These are phyloP conservation scores for Ocimum tenuiflorum DNA, from an alignment of 257 asterid species.

Conservation along the genomic window DNA sequence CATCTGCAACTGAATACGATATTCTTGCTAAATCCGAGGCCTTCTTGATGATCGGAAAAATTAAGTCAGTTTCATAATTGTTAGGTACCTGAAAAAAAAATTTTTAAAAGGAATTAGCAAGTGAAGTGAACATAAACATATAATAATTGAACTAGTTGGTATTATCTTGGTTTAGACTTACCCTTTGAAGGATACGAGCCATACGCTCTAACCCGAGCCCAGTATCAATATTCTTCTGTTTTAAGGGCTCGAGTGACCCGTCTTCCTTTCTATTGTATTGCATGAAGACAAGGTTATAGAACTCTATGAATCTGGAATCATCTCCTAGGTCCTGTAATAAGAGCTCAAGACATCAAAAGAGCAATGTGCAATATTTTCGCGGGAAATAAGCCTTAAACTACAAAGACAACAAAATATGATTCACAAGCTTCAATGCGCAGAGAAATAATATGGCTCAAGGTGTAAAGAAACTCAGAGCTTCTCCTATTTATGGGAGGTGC, in stretches of 20 bases:
- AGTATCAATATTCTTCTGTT: slow-evolving; percentile 90
- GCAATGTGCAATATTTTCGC: neutral
- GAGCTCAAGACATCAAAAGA: neutral
- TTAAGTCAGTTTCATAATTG: slow-evolving; percentile 85
- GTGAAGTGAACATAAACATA: neutral
- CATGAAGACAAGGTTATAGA: slow-evolving; percentile 95
- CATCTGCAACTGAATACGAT: slow-evolving; percentile 59
- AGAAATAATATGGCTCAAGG: slow-evolving; percentile 4
- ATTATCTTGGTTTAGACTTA: neutral
- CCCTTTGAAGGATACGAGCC: slow-evolving; percentile 94
- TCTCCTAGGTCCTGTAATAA: slow-evolving; percentile 79
- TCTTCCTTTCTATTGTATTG: slow-evolving; percentile 83
- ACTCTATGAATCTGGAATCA: slow-evolving; percentile 91
- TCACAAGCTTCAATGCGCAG: slow-evolving; percentile 5
- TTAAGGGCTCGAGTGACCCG: slow-evolving; percentile 93
- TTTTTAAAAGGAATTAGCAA: slow-evolving; percentile 17
- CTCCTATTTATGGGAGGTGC: slow-evolving; percentile 19
- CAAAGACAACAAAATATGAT: slow-evolving; percentile 3
- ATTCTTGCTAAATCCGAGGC: slow-evolving; percentile 69
- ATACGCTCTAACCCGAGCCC: slow-evolving; percentile 96
- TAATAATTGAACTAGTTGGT: neutral
- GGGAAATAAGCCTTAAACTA: neutral
- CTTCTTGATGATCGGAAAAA: slow-evolving; percentile 81
- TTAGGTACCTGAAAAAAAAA: slow-evolving; percentile 66
- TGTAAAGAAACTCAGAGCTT: neutral